These are phyloP conservation scores for Nepenthes gracilis DNA, from an alignment of 148 eudicot genomes.

Conservation along the genomic window DNA sequence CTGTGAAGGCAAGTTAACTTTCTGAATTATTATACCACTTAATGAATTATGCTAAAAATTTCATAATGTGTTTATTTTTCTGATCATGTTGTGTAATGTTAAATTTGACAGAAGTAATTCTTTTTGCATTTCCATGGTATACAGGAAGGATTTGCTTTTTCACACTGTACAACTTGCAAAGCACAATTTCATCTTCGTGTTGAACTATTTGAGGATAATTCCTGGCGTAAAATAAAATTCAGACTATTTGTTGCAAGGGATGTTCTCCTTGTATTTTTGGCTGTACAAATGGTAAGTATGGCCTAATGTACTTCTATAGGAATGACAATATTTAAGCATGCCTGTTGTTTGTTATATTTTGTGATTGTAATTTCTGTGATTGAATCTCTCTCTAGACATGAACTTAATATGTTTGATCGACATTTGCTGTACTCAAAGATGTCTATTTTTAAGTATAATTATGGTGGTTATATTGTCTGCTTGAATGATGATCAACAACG, in stretches of 20 bases:
- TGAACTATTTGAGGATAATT: conserved; percentile 47
- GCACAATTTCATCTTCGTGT: conserved; percentile 85
- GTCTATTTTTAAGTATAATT: too few species aligned
- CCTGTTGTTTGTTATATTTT: too few species aligned
- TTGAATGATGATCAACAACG: too few species aligned
- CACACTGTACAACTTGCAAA: conserved; percentile 95
- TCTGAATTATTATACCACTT: background rate
- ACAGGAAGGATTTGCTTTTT: conserved; percentile 94
- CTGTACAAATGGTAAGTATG: conserved; percentile 73
- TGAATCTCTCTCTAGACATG: too few species aligned
- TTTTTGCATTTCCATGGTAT: conserved; percentile 4
- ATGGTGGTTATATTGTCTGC: too few species aligned
- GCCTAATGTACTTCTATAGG: background rate
- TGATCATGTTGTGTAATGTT: background rate
- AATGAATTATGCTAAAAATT: background rate
- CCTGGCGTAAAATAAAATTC: conserved; percentile 83
- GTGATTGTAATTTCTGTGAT: too few species aligned
- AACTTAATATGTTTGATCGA: too few species aligned
- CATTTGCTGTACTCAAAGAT: too few species aligned
- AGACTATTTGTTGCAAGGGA: conserved; percentile 85
- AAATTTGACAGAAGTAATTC: background rate
- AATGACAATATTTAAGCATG: background rate
- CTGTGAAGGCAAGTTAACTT: conserved; percentile 59
- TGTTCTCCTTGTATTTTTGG: conserved; percentile 75
- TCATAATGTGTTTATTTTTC: background rate